Base-by-base conservation (phyloP, 1,284 basidiomycete genomes). In the Pseudozyma pruni region DNA sequence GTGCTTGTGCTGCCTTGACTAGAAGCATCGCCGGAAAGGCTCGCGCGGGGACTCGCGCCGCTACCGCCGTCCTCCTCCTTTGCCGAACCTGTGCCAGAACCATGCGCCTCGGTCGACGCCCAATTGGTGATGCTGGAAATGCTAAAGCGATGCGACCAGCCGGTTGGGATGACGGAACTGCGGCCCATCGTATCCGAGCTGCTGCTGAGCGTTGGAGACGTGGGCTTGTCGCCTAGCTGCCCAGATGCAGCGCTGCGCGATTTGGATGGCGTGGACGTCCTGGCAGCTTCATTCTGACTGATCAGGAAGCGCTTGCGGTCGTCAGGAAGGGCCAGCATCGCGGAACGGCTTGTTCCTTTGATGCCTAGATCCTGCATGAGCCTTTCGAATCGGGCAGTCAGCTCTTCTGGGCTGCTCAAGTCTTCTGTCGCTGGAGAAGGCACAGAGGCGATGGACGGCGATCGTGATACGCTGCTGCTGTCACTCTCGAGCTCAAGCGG, bases 71-170 rank as follows among this genome's bases (percentile, higher is more conserved):
- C 61, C 19, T 48, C 39, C 2, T 73, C 61, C 23, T 48, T 55
- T 3, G 42, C 54, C 17, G 51, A 54, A 13, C 38, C 50, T 11
- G 50, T 17, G 11, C 59, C 38, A 19, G 53, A 49, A 38, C 60
- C 38, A 23, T 57, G 45, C 25, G 69, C 49, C 10, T 67, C 72
- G 23, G 45, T 67, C 9, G 70, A 63, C 17, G 63, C 71, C 74
- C 83, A 83, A 14, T 86, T 83, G 10, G 88, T 86, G 86, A 91
- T 89, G 17, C 87, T 87, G 7, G 87, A 83, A 1, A 91, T 85
- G 3, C 91, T 92, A 64, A 93, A 87, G 19, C 91, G 87, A 61
- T 88, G 89, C 79, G 90, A 88, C 54, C 91, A 83, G 14, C 88
- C 85, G 8, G 53, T 39, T 16, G 57, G 55, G 19, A 76, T 35